phyloP scores from a whole-genome alignment of 225 moss, liverwort and hornwort species.

The Marchantia polymorpha region DNA sequence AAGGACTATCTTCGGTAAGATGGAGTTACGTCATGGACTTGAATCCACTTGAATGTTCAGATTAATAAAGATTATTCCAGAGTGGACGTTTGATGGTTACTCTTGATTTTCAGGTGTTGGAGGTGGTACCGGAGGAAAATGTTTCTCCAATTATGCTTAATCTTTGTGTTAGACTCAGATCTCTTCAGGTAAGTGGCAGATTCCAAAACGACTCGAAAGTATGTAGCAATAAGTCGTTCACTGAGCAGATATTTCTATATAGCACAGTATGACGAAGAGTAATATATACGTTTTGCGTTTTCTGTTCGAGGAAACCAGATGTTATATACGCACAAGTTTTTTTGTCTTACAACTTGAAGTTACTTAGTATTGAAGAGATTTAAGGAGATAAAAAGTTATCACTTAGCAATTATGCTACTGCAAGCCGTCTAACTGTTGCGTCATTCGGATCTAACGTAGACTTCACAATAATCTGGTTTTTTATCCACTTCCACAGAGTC shows the following conservation, averaged over 20 bases:
- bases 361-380: too few species aligned
- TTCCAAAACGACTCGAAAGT: too few species aligned
- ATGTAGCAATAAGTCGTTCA: neutral
- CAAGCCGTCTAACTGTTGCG: too few species aligned
- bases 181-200: constrained; percentile 70
- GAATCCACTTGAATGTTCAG: neutral
- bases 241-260: neutral
- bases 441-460: too few species aligned
- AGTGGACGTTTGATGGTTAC: neutral
- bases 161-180: constrained; percentile 81
- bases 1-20: constrained; percentile 76
- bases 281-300: too few species aligned
- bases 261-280: too few species aligned
- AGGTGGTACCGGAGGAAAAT: constrained; percentile 74
- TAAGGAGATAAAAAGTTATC: too few species aligned
- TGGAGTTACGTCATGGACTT: neutral
- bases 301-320: too few species aligned
- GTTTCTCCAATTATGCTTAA: constrained; percentile 91
- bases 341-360: too few species aligned
- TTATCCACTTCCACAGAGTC: constrained; percentile 43
- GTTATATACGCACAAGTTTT: too few species aligned
- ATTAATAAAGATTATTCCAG: neutral
- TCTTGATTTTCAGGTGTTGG: constrained; percentile 55
- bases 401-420: too few species aligned
- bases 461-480: neutral